Percentiles rank a stretch among this genome's conserved stretches.
phyloP scores from a whole-genome alignment of 1,284 basidiomycete species.

The Macrocystidia cucumis region DNA sequence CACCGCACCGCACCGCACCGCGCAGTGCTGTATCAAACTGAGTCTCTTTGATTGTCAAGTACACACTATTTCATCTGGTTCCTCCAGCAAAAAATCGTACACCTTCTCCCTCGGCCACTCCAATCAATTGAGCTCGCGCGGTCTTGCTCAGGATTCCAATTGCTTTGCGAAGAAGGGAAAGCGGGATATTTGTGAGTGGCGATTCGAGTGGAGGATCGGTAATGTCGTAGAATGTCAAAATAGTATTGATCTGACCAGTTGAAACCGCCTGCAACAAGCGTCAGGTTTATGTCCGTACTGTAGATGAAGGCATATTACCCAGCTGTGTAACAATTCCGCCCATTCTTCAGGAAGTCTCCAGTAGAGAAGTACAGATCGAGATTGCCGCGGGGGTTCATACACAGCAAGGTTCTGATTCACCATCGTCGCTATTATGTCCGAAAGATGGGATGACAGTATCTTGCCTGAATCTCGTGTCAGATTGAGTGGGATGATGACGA shows the following conservation, averaged over 20 bases:
- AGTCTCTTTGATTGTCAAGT: no score
- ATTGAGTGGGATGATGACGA: background rate
- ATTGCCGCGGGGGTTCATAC: slow-evolving; percentile 71
- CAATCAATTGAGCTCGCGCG: slow-evolving; percentile 65
- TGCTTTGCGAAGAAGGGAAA: slow-evolving; percentile 56
- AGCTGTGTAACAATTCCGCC: slow-evolving; percentile 71
- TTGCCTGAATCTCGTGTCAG: slow-evolving; percentile 54
- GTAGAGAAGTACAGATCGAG: slow-evolving; percentile 53
- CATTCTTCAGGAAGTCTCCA: slow-evolving; percentile 77
- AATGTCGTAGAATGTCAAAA: slow-evolving; percentile 79
- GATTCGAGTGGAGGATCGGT: slow-evolving; percentile 64
- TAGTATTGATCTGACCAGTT: slow-evolving; percentile 72
- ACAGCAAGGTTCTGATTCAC: slow-evolving; percentile 51
- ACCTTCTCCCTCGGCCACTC: slow-evolving; percentile 69
- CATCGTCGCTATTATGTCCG: slow-evolving; percentile 49
- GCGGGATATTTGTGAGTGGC: slow-evolving; percentile 56
- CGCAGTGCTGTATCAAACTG: no score
- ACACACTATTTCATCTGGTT: no score
- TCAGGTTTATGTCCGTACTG: background rate
- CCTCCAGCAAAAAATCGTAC: slow-evolving; percentile 60
- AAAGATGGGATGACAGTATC: slow-evolving; percentile 49
- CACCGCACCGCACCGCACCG: no score
- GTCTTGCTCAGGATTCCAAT: slow-evolving; percentile 56
- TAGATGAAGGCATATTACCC: slow-evolving; percentile 40
- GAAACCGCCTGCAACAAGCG: slow-evolving; percentile 39